These are phyloP conservation scores for Candida parachauliodes DNA, from an alignment of 805 yeast genomes.

Conservation along the genomic window DNA sequence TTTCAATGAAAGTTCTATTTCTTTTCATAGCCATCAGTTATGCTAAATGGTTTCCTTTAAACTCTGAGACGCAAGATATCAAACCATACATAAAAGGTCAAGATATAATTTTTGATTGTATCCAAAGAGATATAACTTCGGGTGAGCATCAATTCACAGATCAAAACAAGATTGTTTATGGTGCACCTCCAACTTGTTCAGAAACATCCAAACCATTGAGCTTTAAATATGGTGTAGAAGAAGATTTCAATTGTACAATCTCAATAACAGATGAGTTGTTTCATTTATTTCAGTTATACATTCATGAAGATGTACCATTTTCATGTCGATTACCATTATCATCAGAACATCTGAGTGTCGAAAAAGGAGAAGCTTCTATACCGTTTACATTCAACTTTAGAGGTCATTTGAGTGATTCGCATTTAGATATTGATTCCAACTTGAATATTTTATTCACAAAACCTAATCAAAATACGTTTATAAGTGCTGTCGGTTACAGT, in stretches of 20 bases:
- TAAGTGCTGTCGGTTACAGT: constrained; percentile 57
- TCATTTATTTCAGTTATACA: constrained; percentile 69
- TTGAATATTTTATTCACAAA: constrained; percentile 50
- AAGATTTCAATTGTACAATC: constrained; percentile 58
- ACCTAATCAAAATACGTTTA: constrained; percentile 39
- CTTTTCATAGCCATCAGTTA: constrained; percentile 1
- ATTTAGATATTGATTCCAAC: constrained; percentile 60
- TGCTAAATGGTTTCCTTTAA: constrained; percentile 35
- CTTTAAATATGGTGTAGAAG: constrained; percentile 51
- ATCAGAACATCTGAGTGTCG: constrained; percentile 39
- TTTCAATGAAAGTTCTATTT: constrained; percentile 8
- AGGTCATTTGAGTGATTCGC: constrained; percentile 64
- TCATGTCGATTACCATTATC: constrained; percentile 61
- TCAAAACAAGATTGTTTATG: constrained; percentile 55
- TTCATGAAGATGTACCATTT: constrained; percentile 76
- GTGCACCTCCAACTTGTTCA: constrained; percentile 56
- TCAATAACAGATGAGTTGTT: constrained; percentile 59
- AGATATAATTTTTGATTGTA: constrained; percentile 53
- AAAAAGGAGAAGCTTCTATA: constrained; percentile 43
- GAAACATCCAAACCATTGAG: constrained; percentile 61
- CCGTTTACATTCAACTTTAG: constrained; percentile 64
- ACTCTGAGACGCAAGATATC: constrained; percentile 28
- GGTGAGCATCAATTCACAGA: constrained; percentile 74
- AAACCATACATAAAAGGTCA: constrained; percentile 40
- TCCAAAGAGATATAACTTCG: constrained; percentile 62